phyloP scores from a whole-genome alignment of 768 basidiomycete species.

The Boletus rubescentipes region DNA sequence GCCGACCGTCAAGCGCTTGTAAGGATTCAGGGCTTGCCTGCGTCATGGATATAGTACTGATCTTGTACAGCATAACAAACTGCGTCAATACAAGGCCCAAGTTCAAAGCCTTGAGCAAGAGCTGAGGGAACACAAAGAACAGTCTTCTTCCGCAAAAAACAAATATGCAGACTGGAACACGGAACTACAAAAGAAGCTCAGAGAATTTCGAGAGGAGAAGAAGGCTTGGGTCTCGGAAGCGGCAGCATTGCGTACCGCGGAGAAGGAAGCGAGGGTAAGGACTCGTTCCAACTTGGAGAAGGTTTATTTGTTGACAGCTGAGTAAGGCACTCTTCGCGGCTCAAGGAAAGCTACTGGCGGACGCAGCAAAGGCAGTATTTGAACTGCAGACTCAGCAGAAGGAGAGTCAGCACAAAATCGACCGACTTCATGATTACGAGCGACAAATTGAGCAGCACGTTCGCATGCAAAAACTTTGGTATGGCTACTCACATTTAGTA shows the following conservation, averaged over 20 bases:
- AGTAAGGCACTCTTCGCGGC: conserved; percentile 62
- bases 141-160: conserved; percentile 69
- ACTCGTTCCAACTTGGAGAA: not conserved
- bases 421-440: conserved; percentile 81
- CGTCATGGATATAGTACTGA: conserved; percentile 6
- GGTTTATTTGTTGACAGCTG: not conserved
- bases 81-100: conserved; percentile 72
- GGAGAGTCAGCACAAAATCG: conserved; percentile 79
- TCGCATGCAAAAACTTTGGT: conserved; percentile 79
- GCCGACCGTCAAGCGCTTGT: conserved; percentile 82
- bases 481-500: conserved; percentile 21
- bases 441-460: conserved; percentile 80
- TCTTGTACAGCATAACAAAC: conserved; percentile 66
- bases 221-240: conserved; percentile 73
- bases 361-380: conserved; percentile 70
- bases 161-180: conserved; percentile 84
- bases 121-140: conserved; percentile 69
- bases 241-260: conserved; percentile 60
- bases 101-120: conserved; percentile 67
- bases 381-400: conserved; percentile 72
- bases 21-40: conserved; percentile 24
- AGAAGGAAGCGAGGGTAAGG: conserved; percentile 67
- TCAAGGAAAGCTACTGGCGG: conserved; percentile 65
- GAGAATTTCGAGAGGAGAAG: conserved; percentile 76
- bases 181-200: conserved; percentile 75